Evolutionary conservation across 2,329 filamentous ascomycete species (phyloP), one percentile per base, ranked within the genome.

Genomic region (Clarireedia hainanense): DNA sequence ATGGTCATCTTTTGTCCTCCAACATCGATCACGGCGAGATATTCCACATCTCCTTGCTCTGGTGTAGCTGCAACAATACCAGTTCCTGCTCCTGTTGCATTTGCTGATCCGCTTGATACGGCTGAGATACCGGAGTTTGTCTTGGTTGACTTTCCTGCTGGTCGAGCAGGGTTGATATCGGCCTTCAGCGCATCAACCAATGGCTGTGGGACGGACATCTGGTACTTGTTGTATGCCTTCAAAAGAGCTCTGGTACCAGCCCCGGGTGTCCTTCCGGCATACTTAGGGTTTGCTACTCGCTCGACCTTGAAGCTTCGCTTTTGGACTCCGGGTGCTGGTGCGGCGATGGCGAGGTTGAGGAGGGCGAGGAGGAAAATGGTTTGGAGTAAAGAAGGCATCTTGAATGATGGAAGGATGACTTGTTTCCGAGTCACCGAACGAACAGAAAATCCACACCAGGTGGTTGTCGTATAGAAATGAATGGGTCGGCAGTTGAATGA

Each of bases 201-300:
- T 6, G 70, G 71, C 2, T 72, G 63, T 2, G 76, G 71, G 47
- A 79, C 71, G 39, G 73, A 71, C 71, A 85, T 78, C 59, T 80
- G 78, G 69, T 79, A 90, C 69, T 91, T 91, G 63, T 76, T 72
- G 68, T 86, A 85, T 15, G 85, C 81, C 71, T 81, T 87, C 50
- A 79, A 71, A 62, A 91, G 75, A 50, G 85, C 83, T 55, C 65
- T 70, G 0, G 65, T 68, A 40, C 66, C 67, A 26, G 65, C 65
- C 45, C 65, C 66, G 10, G 61, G 53, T 4, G 62, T 49, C 42
- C 65, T 57, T 17, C 64, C 58, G 47, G 58, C 73, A 66, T 83
- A 82, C 55, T 74, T 73, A n/a, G 72, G 72, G 50, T 70, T 70
- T 15, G 60, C 52, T 12, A 66, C 59, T 53, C 67, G 64, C 46